Evolutionary conservation across 179 eudicot genomes (phyloP), one percentile per base, ranked within the genome.

Genomic region (Pouteria campechiana): DNA sequence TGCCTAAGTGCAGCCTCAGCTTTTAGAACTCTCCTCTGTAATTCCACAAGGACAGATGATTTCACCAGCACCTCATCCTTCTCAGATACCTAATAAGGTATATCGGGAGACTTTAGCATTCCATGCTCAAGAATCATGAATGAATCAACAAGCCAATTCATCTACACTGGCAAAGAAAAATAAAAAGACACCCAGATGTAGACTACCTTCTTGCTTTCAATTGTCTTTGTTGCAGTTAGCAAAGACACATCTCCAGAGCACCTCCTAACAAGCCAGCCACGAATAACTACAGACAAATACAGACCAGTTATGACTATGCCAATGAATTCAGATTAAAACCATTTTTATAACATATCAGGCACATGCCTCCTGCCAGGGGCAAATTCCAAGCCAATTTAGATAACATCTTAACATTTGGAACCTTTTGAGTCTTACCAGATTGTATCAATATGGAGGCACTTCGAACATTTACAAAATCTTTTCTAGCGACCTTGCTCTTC

Each of bases 211-310:
- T n/a, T n/a, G n/a, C n/a, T n/a, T n/a, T n/a, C n/a, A n/a, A n/a
- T n/a, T n/a, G n/a, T n/a, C n/a, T n/a, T n/a, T n/a, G n/a, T n/a
- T n/a, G n/a, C n/a, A n/a, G n/a, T n/a, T n/a, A n/a, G n/a, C n/a
- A n/a, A n/a, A n/a, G n/a, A n/a, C 55, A 82, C 65, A 36, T 82
- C 93, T 45, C 96, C 92, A 13, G 94, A 86, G 74, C 96, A 90
- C 63, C 84, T 82, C 55, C 98, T 72, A 41, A 90, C 94, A 39
- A 86, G 64, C 84, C 90, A 90, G 42, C 94, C 98, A 27, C 98
- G 93, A 50, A 82, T 65, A 50, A 61, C 98, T 90, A 74, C 53
- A 63, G 13, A 15, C 32, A 35, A n/a, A 25, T 25, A 33, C 16
- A 25, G 17, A 24, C 42, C 25, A 27, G 19, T 25, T 37, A 37